Base-by-base conservation (phyloP, 441 rosid species). In the Daphne laureola region DNA sequence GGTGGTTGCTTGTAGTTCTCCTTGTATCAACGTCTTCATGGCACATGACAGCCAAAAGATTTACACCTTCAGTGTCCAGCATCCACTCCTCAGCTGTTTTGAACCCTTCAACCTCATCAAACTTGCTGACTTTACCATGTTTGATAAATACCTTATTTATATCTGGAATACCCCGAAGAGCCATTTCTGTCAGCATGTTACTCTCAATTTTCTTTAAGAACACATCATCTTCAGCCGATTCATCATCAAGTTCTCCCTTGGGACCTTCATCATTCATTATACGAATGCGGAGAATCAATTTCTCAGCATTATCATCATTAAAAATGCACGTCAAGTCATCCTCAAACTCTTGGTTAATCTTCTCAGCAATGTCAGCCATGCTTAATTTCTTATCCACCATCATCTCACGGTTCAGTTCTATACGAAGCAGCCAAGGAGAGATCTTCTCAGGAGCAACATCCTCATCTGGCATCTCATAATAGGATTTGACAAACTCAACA, bases 141-240 rank as follows among this genome's bases (percentile, higher is more conserved):
- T 90, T 93, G 14, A 93, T 93, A 65, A 90, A 93, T 44, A 93
- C 97, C 64, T 94, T 94, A 78, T 94, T 84, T 62, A 90, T 90
- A 66, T 90, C 95, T 12, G 99, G 97, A 68, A 93, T 94, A 23
- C 97, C 99, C 16, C 99, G 85, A 60, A 93, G 94, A 44, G 96
- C 97, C 99, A 93, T 93, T 67, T 93, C 99, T 12, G 99, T 90
- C 63, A 93, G 76, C 99, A 93, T 90, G 76, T 90, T 90, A 76
- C 97, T 90, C 78, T 86, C 99, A 52, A 93, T 87, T 91, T 87
- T 90, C 67, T 90, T 93, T 52, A 87, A 77, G 79, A 93, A 93
- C 43, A 93, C 99, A 78, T 93, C 99, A 73, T 93, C 99, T 66
- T 90, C 99, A 43, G 97, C 99, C 38, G 98, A 87, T 66, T 90